Base-by-base conservation (phyloP, 768 basidiomycete genomes). In the Tricholomella constricta region DNA sequence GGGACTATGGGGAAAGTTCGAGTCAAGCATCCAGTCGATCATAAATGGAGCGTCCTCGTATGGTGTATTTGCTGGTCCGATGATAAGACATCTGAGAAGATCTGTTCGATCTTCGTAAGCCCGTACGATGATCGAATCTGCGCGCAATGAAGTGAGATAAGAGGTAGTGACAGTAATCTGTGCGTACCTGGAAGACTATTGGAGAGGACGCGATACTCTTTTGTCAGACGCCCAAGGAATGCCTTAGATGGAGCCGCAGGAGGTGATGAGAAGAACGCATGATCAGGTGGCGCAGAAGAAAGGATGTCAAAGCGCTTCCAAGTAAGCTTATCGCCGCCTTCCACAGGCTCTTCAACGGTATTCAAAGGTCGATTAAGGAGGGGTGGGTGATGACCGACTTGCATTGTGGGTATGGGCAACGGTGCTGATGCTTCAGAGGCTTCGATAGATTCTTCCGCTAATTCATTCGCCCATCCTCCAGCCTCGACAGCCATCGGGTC, bases 1-100 rank as follows among this genome's bases (percentile, higher is more conserved):
- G 11, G 94, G 93, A 55, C 76, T 82, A 58, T 85, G 83, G 40
- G 86, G 93, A 66, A 88, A 97, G 67, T 88, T 86, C 48, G 84
- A 90, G 62, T 90, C 91, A 10, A 93, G 74, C 79, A 86, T 83
- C 91, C 91, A 93, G 70, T 98, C 94, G 51, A 97, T 96, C 22
- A 97, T 86, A 70, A 96, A 95, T 0, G 94, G 95, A 17, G 92
- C 91, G 67, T 95, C 89, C 67, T 91, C 83, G 60, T 96, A 97
- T n/a, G 94, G 94, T 8, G 95, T 97, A 58, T 94, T 94, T 61
- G 89, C 84, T 52, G 94, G 92, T 3, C 94, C 94, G 57, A 98
- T 85, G 54, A 98, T 98, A 44, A 98, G 77, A 63, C 82, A 89
- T 27, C 94, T 83, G 55, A 97, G 69, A 32, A 98, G 78, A 73